These are phyloP conservation scores for Rubus parviflorus DNA, from an alignment of 306 rosid genomes.

Conservation along the genomic window DNA sequence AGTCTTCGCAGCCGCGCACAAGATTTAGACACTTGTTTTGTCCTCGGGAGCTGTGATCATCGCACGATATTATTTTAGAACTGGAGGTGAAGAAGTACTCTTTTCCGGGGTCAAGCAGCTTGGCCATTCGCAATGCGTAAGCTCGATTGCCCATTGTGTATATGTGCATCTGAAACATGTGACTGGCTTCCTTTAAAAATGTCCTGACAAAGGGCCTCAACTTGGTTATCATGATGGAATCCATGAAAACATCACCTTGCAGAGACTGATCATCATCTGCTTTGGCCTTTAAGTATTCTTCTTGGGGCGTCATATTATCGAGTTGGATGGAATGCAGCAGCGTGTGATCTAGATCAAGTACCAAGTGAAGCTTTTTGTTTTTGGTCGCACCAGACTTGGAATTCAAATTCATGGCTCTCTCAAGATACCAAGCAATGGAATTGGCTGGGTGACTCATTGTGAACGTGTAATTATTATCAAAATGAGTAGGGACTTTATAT, in stretches of 20 bases:
- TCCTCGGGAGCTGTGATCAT: background rate
- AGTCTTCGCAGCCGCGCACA: background rate
- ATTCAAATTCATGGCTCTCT: no score
- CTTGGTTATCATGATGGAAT: background rate
- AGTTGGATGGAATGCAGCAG: background rate
- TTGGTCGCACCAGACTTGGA: no score
- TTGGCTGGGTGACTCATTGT: no score
- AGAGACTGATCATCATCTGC: background rate
- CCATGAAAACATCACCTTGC: background rate
- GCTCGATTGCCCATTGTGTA: background rate
- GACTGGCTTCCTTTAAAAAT: background rate
- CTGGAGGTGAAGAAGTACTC: background rate
- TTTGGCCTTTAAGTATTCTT: background rate
- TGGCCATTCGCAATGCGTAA: background rate
- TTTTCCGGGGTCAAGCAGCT: background rate
- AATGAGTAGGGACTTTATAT: background rate
- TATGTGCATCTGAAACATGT: background rate
- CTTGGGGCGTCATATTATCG: background rate
- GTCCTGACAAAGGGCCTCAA: background rate
- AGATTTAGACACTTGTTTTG: background rate
- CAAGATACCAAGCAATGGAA: no score
- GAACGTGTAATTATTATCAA: background rate
- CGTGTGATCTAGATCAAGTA: background rate
- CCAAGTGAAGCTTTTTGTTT: background rate
- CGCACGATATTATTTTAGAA: background rate